A percentile compares a stretch with the other conserved stretches of the same genome.
Evolutionary conservation across 768 basidiomycete genomes (phyloP).

Genomic region (Daedaleopsis nitida): DNA sequence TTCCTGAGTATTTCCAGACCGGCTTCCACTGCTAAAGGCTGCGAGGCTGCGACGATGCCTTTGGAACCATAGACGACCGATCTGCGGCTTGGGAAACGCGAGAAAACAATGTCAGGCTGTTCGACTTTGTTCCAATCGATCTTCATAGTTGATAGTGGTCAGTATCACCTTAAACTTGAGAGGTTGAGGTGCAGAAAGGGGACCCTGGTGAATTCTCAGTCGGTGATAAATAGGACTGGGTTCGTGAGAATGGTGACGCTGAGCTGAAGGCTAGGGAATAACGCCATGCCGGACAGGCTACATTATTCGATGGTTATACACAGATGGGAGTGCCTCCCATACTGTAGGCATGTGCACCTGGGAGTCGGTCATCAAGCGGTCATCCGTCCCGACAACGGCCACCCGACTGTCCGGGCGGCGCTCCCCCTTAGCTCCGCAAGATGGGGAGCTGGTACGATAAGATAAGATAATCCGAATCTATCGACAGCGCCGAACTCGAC

Average conservation of each 20-base stretch:
- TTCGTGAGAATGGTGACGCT: conserved; percentile 15
- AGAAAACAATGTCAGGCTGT: conserved; percentile 62
- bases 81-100: conserved; percentile 79
- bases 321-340: neutral
- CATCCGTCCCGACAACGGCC: too few species aligned
- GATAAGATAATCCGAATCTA: too few species aligned
- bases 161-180: neutral
- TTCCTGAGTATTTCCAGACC: conserved; percentile 89
- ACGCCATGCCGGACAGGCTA: neutral
- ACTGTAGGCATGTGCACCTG: neutral
- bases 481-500: too few species aligned
- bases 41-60: conserved; percentile 82
- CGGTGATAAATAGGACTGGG: neutral
- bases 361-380: too few species aligned
- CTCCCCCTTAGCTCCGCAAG: too few species aligned
- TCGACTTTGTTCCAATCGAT: conserved; percentile 66
- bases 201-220: too few species aligned
- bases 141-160: conserved; percentile 22
- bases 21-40: conserved; percentile 89
- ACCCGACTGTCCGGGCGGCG: too few species aligned
- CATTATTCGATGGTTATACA: neutral
- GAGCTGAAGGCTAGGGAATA: neutral
- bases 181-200: neutral
- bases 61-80: conserved; percentile 66
- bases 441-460: too few species aligned